Percentiles rank a stretch among this genome's conserved stretches.
Evolutionary conservation across 257 asterid genomes (phyloP).

Genomic region (Primulina eburnea): DNA sequence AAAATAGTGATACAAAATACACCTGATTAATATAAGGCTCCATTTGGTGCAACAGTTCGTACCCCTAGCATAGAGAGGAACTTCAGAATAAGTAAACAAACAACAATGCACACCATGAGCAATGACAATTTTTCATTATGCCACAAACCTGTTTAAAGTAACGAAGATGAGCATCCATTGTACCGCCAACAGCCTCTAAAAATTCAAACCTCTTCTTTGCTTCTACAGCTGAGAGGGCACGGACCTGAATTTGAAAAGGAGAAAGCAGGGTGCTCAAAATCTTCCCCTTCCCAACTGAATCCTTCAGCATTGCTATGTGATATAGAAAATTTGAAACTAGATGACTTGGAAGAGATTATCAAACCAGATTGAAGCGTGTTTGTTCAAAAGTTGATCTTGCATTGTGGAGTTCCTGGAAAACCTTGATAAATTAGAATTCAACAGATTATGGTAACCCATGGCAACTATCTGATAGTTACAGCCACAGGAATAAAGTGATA

Average conservation of each 20-base stretch:
- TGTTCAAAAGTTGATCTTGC: constrained; percentile 84
- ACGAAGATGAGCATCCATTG: constrained; percentile 87
- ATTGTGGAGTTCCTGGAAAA: constrained; percentile 96
- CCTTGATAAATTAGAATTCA: constrained; percentile 85
- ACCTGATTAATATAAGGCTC: constrained; percentile 95
- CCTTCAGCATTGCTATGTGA: constrained; percentile 9
- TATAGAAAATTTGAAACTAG: constrained; percentile 11
- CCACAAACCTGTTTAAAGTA: constrained; percentile 73
- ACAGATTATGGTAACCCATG: constrained; percentile 60
- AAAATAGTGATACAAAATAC: background rate
- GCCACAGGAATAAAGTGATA: constrained; percentile 23
- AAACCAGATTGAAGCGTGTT: constrained; percentile 89
- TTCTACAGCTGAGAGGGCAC: constrained; percentile 84
- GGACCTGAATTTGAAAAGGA: constrained; percentile 54
- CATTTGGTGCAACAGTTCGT: constrained; percentile 88
- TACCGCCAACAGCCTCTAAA: constrained; percentile 79
- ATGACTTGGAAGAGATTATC: constrained; percentile 29
- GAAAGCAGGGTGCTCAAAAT: constrained; percentile 22
- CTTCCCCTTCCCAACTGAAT: constrained; percentile 6
- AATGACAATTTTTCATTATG: constrained; percentile 14
- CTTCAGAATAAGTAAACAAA: constrained; percentile 29
- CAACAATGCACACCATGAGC: constrained; percentile 7
- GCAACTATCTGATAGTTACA: constrained; percentile 47
- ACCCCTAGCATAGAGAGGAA: constrained; percentile 58
- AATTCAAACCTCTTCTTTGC: constrained; percentile 87